Evolutionary conservation across 306 rosid genomes (phyloP).

Genomic region (Amphicarpaea edgeworthii): DNA sequence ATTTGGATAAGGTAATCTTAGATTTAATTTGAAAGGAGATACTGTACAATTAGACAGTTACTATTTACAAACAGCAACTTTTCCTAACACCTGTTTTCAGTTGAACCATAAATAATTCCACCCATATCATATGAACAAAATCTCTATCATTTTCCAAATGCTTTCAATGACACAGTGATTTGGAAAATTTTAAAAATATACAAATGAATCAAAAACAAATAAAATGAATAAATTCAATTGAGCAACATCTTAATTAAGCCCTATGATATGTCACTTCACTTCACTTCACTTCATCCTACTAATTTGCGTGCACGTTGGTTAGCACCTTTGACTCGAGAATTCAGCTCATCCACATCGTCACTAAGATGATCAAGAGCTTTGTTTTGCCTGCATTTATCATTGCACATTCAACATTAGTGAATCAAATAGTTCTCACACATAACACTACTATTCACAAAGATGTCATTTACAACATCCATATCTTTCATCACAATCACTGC

Average conservation of each 20-base stretch:
- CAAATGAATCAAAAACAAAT: conserved; percentile 6
- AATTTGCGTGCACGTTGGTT: conserved; percentile 80
- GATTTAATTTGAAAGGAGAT: not conserved
- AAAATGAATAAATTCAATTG: conserved; percentile 2
- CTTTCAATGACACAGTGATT: not conserved
- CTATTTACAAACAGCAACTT: not conserved
- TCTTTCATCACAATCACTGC: not conserved
- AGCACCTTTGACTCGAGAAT: conserved; percentile 83
- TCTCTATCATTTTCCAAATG: conserved; percentile 10
- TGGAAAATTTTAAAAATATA: conserved; percentile 12
- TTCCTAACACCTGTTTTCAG: not conserved
- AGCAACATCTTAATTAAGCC: not conserved
- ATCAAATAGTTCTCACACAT: not conserved
- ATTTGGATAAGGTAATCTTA: not conserved
- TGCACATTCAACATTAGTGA: not conserved
- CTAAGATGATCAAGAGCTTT: conserved; percentile 83
- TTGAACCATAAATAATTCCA: not conserved
- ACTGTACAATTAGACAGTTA: too few species aligned
- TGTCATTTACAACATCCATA: not conserved
- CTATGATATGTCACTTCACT: conserved; percentile 48
- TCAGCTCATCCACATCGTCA: conserved; percentile 81
- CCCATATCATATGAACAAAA: not conserved
- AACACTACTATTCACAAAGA: not conserved
- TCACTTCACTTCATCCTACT: conserved; percentile 43
- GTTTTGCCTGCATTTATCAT: conserved; percentile 82